phyloP scores from a whole-genome alignment of 805 yeast species.

The Nakazawaea ambrosiae region DNA sequence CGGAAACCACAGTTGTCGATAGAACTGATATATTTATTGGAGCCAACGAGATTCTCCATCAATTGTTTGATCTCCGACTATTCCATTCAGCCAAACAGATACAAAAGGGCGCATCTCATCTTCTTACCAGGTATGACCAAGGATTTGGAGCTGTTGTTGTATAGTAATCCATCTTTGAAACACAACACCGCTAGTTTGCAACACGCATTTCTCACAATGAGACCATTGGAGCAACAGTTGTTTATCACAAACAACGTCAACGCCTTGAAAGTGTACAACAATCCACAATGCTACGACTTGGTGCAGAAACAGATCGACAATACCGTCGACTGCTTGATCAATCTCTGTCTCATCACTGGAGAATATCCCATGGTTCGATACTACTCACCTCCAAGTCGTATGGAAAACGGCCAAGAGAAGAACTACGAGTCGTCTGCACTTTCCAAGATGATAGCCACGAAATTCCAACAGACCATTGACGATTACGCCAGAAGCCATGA shows the following conservation, averaged over 20 bases:
- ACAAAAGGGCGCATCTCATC: constrained; percentile 65
- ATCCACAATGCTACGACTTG: constrained; percentile 51
- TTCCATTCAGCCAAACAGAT: constrained; percentile 56
- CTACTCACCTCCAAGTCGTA: constrained; percentile 52
- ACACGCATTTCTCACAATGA: constrained; percentile 37
- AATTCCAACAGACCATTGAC: constrained; percentile 66
- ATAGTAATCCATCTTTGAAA: constrained; percentile 16
- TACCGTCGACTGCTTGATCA: constrained; percentile 61
- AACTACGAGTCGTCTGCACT: constrained; percentile 48
- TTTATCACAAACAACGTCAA: constrained; percentile 58
- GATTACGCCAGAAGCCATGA: constrained; percentile 64
- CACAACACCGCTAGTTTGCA: constrained; percentile 14
- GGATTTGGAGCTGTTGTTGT: constrained; percentile 9
- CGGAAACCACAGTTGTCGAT: constrained; percentile 57
- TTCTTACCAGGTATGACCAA: constrained; percentile 54
- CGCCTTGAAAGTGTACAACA: constrained; percentile 70
- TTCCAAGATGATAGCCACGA: constrained; percentile 64
- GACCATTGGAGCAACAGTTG: constrained; percentile 64
- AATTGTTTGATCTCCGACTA: constrained; percentile 78
- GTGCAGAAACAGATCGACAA: constrained; percentile 50
- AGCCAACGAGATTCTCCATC: constrained; percentile 59
- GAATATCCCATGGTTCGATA: constrained; percentile 85
- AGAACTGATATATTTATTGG: constrained; percentile 76
- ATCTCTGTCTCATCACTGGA: constrained; percentile 70
- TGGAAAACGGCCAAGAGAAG: constrained; percentile 32